Base-by-base conservation (phyloP, 164 flowering plant genomes). In the Vitis cinerea region DNA sequence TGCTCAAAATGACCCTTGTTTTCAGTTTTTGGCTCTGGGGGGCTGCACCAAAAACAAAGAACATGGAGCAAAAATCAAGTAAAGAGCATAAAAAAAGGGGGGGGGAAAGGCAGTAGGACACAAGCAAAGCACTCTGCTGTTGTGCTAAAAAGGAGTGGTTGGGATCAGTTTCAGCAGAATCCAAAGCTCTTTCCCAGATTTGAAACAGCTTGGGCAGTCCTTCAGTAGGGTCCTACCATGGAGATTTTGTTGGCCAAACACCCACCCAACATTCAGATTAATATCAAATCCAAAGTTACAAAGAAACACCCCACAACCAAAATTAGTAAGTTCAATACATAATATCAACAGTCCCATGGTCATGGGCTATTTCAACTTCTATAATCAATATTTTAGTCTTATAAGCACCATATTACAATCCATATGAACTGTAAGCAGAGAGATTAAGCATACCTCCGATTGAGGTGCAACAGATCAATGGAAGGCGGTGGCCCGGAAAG, bases 381-480 rank as follows among this genome's bases (percentile, higher is more conserved):
- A 59, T 23, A 10, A 0, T 53, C 12, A 3, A 37, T 3, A 37
- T 6, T 37, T 37, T 37, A 37, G 44, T 7, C 44, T 3, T 37
- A 6, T 37, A 37, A 37, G 44, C 7, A 4, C 44, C 27, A 23
- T 23, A 23, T 23, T 23, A 23, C 27, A 23, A 23, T 23, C 27
- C 27, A 23, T 23, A 23, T 23, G 2, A 23, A 23, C 27, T 23
- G 27, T 23, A 23, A 23, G 27, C 27, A 23, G 27, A 49, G 10
- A 55, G 4, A 51, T 8, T 7, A 52, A 19, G 6, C 9, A 67
- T 74, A 92, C 97, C 97, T 80, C 30, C 74, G 84, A 63, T 71
- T 79, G 66, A 82, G 79, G 50, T 78, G 90, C 56, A 87, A 78
- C 29, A 81, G 81, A 74, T 86, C 84, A 64, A 77, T 48, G 31